Evolutionary conservation across 164 flowering plant genomes (phyloP), one percentile per base, ranked within the genome.

Genomic region (Chimonanthus salicifolius): DNA sequence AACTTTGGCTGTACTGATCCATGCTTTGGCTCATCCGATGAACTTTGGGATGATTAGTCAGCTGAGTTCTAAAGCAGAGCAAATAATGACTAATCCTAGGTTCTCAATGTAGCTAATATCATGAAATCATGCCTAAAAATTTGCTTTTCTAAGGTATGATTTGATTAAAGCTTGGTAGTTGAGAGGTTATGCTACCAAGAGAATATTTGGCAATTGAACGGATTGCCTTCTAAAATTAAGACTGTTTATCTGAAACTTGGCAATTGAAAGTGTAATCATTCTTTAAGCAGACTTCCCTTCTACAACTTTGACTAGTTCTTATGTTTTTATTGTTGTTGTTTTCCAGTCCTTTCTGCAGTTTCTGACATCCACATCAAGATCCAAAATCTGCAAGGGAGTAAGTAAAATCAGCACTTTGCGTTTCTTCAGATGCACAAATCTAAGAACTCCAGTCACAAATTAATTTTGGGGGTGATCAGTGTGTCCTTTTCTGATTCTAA

Each of bases 321-420:
- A 8, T 79, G 5, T 68, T 71, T 78, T 8, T 71, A 68, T 76
- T 6, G 50, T 69, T 72, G 68, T 43, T 74, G 49, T 63, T 51
- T 74, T 77, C 5, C 83, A 82, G 90, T 87, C 49, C 81, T 87
- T 69, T 82, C 88, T 66, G 90, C 90, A 20, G 87, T 87, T 62
- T 72, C 70, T 74, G 88, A 86, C n/a, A 54, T 85, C 74, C 74
- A 82, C 67, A 62, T 81, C 51, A 87, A 82, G 80, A 70, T 72
- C 69, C 71, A 79, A 7, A 60, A 77, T 50, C 75, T 87, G 44
- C 82, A 82, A 58, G 84, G 83, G 76, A 76, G 88, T 87, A 82
- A 84, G 87, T 71, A 21, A 46, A 69, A 63, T 20, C 10, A 62
- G 7, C 71, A n/a, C 5, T 20, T 62, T 6, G 21, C 5, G 33